A percentile compares a stretch with the other conserved stretches of the same genome.
These are phyloP conservation scores for Colletotrichum agaves DNA, from an alignment of 2,329 filamentous ascomycete species.

Conservation along the genomic window DNA sequence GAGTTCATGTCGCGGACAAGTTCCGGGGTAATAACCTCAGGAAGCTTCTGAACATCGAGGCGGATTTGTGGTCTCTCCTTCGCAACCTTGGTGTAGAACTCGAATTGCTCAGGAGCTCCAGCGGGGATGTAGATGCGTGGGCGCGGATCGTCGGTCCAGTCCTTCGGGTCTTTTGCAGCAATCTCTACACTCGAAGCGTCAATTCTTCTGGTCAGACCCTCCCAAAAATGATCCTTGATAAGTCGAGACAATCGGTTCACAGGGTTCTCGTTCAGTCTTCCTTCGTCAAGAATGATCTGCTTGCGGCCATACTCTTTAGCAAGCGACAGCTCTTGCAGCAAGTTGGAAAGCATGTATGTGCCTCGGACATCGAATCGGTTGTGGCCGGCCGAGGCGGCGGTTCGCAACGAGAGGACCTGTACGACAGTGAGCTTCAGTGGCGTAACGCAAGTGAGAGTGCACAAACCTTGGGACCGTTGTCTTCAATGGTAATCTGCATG, in stretches of 20 bases:
- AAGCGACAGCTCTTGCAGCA: conserved; percentile 92
- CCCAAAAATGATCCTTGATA: conserved; percentile 93
- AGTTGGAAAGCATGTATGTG: conserved; percentile 97
- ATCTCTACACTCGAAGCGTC: conserved; percentile 88
- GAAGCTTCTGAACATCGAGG: conserved; percentile 85
- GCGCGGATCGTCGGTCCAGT: conserved; percentile 90
- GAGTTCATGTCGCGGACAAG: conserved; percentile 85
- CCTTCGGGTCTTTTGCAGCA: conserved; percentile 90
- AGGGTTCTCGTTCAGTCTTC: conserved; percentile 92
- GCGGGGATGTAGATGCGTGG: conserved; percentile 91
- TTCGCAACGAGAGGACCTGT: conserved; percentile 84
- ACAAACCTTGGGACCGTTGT: conserved; percentile 86
- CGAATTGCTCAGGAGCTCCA: conserved; percentile 86
- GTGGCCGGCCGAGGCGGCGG: conserved; percentile 85
- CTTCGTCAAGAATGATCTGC: conserved; percentile 91
- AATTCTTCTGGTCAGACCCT: conserved; percentile 87
- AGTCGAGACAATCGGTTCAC: conserved; percentile 87
- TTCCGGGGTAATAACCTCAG: conserved; percentile 80
- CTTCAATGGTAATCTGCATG: conserved; percentile 97
- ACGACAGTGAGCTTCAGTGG: conserved; percentile 19
- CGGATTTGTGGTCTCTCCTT: conserved; percentile 82
- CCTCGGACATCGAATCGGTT: conserved; percentile 92
- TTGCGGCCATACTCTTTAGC: conserved; percentile 91
- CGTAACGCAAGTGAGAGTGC: neutral
- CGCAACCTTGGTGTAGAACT: conserved; percentile 88